Evolutionary conservation across 352 stramenopile genomes (phyloP), one percentile per base, ranked within the genome.

Genomic region (Phytophthora colocasiae): DNA sequence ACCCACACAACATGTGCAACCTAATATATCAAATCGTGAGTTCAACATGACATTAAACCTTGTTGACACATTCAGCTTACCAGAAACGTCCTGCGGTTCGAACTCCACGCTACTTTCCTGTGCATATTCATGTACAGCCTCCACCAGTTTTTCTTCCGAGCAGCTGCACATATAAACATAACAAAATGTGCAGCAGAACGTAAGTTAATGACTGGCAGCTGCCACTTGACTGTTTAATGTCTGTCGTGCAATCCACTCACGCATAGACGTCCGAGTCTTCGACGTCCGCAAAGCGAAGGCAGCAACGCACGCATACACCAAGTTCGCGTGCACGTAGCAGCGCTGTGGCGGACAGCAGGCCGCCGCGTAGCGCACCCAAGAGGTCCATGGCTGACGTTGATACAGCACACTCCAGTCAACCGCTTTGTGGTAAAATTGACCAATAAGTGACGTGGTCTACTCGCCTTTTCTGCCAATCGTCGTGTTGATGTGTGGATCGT

Each of bases 1-100:
- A 19, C 84, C 83, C n/a, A 92, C 63, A 48, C 87, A 95, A 58
- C 85, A 93, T 19, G 71, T 76, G 45, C 87, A 95, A 4, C 84
- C 83, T 85, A 48, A 4, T n/a, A 55, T 3, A 36, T 12, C 9
- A 45, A 49, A 15, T 10, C 2, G 15, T 47, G 14, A 54, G 34
- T 17, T 24, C 39, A 49, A 69, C 9, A 47, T 47, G 27, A 31
- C 4, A 7, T 12, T 38, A 8, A 7, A 36, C 8, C 12, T 19
- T 19, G 45, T 47, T 46, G 46, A 36, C 38, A 61, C 40, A 31
- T 57, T 6, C 3, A 22, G 58, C 63, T 24, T 12, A 75, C 69
- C 65, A 4, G 57, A 51, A 51, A 60, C 58, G 49, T 76, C 57
- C 26, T 57, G 57, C 38, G 49, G n/a, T 29, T 67, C 53, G 26